Conservation (phyloP, 2,329 filamentous ascomycete species). For the Colletotrichum noveboracense region DNA sequence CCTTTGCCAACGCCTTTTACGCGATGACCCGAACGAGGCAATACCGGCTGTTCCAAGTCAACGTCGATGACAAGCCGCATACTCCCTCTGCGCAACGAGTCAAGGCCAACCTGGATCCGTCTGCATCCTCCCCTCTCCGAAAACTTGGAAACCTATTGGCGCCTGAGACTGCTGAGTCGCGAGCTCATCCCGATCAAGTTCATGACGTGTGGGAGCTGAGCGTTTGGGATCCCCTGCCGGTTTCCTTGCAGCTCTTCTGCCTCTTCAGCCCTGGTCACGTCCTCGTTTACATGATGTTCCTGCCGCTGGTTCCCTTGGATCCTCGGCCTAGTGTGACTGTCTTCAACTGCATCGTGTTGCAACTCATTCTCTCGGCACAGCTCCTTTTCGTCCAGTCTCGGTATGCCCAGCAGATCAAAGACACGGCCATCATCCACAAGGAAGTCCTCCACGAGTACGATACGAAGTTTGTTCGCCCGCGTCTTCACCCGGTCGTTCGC, state of each 20-base stretch:
- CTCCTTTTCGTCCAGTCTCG: constrained; percentile 74
- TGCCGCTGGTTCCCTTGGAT: constrained; percentile 79
- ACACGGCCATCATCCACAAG: constrained; percentile 82
- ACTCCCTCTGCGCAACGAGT: constrained; percentile 91
- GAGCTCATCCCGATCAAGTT: constrained; percentile 81
- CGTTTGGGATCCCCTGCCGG: constrained; percentile 90
- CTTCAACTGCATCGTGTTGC: constrained; percentile 80
- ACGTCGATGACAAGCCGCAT: constrained; percentile 75
- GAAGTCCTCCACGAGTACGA: constrained; percentile 97
- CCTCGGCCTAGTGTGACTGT: constrained; percentile 85
- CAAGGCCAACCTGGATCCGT: constrained; percentile 82
- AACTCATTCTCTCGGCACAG: constrained; percentile 76
- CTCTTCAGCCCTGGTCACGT: constrained; percentile 93
- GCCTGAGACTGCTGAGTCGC: constrained; percentile 75
- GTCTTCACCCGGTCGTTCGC: constrained; percentile 78
- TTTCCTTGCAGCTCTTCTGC: constrained; percentile 83
- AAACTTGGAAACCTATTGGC: constrained; percentile 74
- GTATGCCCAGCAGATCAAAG: constrained; percentile 86
- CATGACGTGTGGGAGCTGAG: constrained; percentile 94
- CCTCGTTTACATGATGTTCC: constrained; percentile 86
- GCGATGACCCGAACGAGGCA: constrained; percentile 81
- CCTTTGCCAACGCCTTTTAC: constrained; percentile 79
- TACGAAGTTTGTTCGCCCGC: constrained; percentile 91
- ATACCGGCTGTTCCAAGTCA: constrained; percentile 90
- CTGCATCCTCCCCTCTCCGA: constrained; percentile 77